phyloP scores from a whole-genome alignment of 2,329 filamentous ascomycete species.

The Xylaria hypoxylon region DNA sequence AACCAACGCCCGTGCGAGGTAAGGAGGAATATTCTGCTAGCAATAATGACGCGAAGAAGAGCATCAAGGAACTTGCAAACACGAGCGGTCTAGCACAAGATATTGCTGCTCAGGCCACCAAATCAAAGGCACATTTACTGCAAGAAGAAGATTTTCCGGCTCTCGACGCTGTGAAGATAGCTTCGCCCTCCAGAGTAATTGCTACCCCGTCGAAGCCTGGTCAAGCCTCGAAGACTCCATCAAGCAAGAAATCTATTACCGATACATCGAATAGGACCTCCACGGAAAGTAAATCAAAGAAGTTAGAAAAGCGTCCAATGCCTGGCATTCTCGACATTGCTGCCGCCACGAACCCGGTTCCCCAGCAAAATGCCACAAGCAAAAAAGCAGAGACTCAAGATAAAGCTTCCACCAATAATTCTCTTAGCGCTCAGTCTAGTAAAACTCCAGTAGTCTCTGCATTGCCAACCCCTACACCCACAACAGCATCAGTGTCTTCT shows the following conservation, averaged over 20 bases:
- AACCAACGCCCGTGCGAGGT: slow-evolving; percentile 44
- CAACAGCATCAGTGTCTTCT: slow-evolving; percentile 63
- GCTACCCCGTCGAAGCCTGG: slow-evolving; percentile 50
- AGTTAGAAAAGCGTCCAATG: slow-evolving; percentile 52
- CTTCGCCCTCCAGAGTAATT: slow-evolving; percentile 51
- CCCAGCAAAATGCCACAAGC: slow-evolving; percentile 15
- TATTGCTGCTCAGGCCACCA: slow-evolving; percentile 56
- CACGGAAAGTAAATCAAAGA: slow-evolving; percentile 44
- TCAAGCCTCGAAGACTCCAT: slow-evolving; percentile 47
- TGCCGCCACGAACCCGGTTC: slow-evolving; percentile 53
- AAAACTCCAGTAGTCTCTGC: slow-evolving; percentile 54
- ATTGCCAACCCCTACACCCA: slow-evolving; percentile 62
- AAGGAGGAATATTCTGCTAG: slow-evolving; percentile 39
- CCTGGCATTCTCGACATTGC: slow-evolving; percentile 63
- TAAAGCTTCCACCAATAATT: slow-evolving; percentile 32
- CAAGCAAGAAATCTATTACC: slow-evolving; percentile 47
- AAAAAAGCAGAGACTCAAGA: slow-evolving; percentile 49
- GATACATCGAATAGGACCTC: slow-evolving; percentile 42
- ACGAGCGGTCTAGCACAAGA: slow-evolving; percentile 62
- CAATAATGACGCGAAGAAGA: slow-evolving; percentile 55
- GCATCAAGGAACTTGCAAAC: slow-evolving; percentile 58
- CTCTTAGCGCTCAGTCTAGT: slow-evolving; percentile 51
- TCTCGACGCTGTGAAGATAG: slow-evolving; percentile 60
- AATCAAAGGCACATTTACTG: slow-evolving; percentile 55
- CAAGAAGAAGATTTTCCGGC: slow-evolving; percentile 74